phyloP scores from a whole-genome alignment of 805 yeast genomes.

The Pichia rugopelliculosa region DNA sequence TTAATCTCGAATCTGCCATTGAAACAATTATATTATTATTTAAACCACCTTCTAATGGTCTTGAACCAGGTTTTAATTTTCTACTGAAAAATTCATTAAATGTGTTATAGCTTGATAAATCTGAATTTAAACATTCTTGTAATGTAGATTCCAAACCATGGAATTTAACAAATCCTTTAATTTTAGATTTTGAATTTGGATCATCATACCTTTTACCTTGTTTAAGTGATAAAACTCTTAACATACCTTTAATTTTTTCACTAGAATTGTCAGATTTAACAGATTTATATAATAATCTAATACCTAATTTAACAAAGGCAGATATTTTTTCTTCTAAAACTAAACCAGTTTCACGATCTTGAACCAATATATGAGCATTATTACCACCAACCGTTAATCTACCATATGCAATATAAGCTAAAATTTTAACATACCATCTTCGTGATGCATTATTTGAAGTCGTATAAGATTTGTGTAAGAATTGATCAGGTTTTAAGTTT shows the following conservation, averaged over 20 bases:
- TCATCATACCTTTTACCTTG: slow-evolving; percentile 83
- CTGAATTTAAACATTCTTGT: slow-evolving; percentile 51
- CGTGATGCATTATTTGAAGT: slow-evolving; percentile 77
- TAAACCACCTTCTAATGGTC: slow-evolving; percentile 57
- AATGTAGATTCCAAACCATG: slow-evolving; percentile 68
- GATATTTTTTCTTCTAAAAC: slow-evolving; percentile 92
- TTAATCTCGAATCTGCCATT: slow-evolving; percentile 84
- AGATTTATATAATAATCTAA: slow-evolving; percentile 74
- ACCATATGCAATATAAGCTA: slow-evolving; percentile 84
- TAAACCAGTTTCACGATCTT: slow-evolving; percentile 82
- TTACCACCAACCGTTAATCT: slow-evolving; percentile 79
- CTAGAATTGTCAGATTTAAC: slow-evolving; percentile 37
- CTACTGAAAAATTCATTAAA: slow-evolving; percentile 91
- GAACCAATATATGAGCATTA: slow-evolving; percentile 90
- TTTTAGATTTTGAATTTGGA: slow-evolving; percentile 57
- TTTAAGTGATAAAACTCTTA: slow-evolving; percentile 60
- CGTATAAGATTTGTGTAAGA: slow-evolving; percentile 53
- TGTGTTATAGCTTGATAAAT: slow-evolving; percentile 46
- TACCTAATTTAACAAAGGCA: slow-evolving; percentile 80
- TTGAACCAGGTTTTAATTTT: slow-evolving; percentile 58
- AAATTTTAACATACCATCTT: slow-evolving; percentile 79
- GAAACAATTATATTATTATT: slow-evolving; percentile 46
- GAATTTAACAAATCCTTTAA: slow-evolving; percentile 71
- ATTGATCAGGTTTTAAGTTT: slow-evolving; percentile 8
- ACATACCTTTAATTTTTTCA: slow-evolving; percentile 49